These are phyloP conservation scores for Xylariomycetidae sp. DNA, from an alignment of 2,329 filamentous ascomycete species.

Conservation along the genomic window DNA sequence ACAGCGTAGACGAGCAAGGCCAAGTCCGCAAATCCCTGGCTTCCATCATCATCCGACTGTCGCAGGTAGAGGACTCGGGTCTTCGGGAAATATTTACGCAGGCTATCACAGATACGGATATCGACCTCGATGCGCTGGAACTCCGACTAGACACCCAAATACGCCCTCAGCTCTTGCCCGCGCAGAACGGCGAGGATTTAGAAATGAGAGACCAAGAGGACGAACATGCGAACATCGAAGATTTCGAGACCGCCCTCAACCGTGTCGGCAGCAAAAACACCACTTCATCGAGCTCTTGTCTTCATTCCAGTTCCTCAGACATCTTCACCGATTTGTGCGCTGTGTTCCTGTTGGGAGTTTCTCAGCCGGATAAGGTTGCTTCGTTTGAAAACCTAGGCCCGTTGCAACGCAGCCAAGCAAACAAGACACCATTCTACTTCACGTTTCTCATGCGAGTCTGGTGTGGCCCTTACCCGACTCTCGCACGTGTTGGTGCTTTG, in stretches of 20 bases:
- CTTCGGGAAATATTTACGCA: constrained; percentile 58
- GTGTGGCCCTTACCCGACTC: constrained; percentile 63
- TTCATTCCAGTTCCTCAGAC: constrained; percentile 42
- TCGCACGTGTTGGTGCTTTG: constrained; percentile 64
- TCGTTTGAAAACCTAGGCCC: constrained; percentile 50
- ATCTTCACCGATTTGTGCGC: constrained; percentile 54
- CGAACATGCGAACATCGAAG: constrained; percentile 11
- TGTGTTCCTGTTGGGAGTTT: constrained; percentile 42
- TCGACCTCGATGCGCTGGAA: constrained; percentile 71
- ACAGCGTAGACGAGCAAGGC: constrained; percentile 47
- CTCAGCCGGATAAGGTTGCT: constrained; percentile 30
- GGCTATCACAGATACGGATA: constrained; percentile 59
- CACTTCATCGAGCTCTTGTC: constrained; percentile 40
- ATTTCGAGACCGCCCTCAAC: constrained; percentile 20
- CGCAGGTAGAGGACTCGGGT: constrained; percentile 50
- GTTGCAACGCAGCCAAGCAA: constrained; percentile 47
- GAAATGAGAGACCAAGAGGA: constrained; percentile 36
- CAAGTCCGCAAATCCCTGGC: constrained; percentile 58
- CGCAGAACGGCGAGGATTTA: constrained; percentile 42
- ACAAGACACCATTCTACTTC: constrained; percentile 60
- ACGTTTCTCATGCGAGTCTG: constrained; percentile 73
- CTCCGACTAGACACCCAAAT: constrained; percentile 67
- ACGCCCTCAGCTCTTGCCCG: constrained; percentile 48
- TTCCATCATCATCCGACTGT: constrained; percentile 59
- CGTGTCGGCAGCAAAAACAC: constrained; percentile 23